Evolutionary conservation across 176 grass and related monocot species (phyloP), one percentile per base, ranked within the genome.

Genomic region (Stipa capillata): DNA sequence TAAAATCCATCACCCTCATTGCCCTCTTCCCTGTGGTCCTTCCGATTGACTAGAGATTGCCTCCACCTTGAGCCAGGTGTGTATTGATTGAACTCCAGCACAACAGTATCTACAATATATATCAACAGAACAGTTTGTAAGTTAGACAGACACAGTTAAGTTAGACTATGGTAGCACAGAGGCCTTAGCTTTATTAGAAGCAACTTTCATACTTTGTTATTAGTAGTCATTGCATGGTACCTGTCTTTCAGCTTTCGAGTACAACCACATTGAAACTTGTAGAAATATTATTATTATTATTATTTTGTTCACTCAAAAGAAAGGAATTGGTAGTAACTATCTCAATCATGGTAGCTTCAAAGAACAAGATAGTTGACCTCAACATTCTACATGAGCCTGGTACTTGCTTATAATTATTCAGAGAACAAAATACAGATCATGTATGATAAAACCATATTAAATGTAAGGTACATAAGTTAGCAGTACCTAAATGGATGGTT

Each of bases 1-100:
- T 98, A 98, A 50, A 98, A 98, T 23, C 96, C 96, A 1, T 95
- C 96, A 0, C 83, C 89, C 78, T 94, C 96, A 0, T 95, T 95
- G 37, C 90, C 96, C 79, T 93, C 90, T 77, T 98, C 96, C 64
- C 71, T 90, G 78, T 94, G 90, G 68, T 86, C 78, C 78, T 87
- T 95, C 35, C 96, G 68, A 36, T 80, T 90, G 9, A 98, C 71
- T 48, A 83, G 49, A 49, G 92, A 58, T 29, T 80, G 83, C 73
- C 96, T 90, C 96, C 96, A 98, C 87, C 90, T 94, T 56, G 96
- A 95, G 58, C 96, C 96, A 4, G 78, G 83, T 6, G 87, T 93
- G 73, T 98, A 98, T 77, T 98, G 92, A 63, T 95, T 93, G 78
- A 98, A 98, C 81, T 94, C 92, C 66, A 98, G 66, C 56, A 91